phyloP scores from a whole-genome alignment of 2,329 filamentous ascomycete species.

The Leptographium lundbergii region DNA sequence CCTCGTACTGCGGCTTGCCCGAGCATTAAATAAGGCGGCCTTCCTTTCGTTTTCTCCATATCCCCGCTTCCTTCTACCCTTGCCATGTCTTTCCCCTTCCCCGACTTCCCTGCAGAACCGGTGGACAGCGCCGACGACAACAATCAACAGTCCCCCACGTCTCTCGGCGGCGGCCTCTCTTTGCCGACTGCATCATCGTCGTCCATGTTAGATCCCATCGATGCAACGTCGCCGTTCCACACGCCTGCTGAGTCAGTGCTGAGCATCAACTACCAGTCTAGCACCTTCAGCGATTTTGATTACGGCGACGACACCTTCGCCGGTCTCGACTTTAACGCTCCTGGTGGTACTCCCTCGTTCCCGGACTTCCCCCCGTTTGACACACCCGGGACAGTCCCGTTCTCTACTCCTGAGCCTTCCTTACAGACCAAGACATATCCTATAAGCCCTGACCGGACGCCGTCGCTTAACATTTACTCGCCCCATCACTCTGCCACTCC shows the following conservation, averaged over 20 bases:
- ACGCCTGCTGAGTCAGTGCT: constrained; percentile 38
- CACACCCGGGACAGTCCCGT: not conserved
- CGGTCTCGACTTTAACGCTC: constrained; percentile 31
- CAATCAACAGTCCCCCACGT: constrained; percentile 7
- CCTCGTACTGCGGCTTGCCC: not conserved
- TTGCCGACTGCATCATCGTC: constrained; percentile 27
- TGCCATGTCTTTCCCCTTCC: constrained; percentile 19
- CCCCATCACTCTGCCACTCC: constrained; percentile 16
- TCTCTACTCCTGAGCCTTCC: constrained; percentile 8
- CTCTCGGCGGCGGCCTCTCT: constrained; percentile 17
- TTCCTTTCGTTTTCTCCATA: not conserved
- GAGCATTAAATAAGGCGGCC: constrained; percentile 1
- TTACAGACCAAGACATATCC: constrained; percentile 24
- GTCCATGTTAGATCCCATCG: constrained; percentile 25
- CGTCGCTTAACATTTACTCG: constrained; percentile 32
- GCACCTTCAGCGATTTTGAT: constrained; percentile 31
- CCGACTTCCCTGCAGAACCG: constrained; percentile 15
- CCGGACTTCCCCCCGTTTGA: constrained; percentile 8
- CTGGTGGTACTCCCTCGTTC: constrained; percentile 31
- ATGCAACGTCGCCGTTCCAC: constrained; percentile 27
- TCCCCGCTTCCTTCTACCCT: constrained; percentile 3
- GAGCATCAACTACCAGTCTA: constrained; percentile 34
- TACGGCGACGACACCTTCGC: constrained; percentile 28
- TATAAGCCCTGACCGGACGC: constrained; percentile 39
- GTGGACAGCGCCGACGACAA: constrained; percentile 11